Percentiles rank a stretch among this genome's conserved stretches.
phyloP scores from a whole-genome alignment of 176 grass and related monocot species.

The Neostapfia colusana region DNA sequence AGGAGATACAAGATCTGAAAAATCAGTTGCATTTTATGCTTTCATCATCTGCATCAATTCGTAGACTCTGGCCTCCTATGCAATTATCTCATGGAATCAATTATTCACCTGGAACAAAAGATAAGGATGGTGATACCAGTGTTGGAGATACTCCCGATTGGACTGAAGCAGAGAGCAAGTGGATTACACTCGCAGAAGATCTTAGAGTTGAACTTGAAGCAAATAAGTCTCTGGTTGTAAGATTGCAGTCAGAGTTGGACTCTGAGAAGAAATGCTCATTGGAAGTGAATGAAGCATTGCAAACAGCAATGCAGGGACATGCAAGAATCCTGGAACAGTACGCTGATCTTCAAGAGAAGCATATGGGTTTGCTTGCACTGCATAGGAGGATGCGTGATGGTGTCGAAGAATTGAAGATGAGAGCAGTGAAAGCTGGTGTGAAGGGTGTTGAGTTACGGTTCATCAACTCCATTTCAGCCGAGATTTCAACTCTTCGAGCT shows the following conservation, averaged over 20 bases:
- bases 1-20: conserved; percentile 90
- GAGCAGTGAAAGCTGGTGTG: conserved; percentile 74
- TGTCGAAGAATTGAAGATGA: conserved; percentile 77
- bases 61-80: conserved; percentile 41
- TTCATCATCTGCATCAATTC: conserved; percentile 53
- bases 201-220: conserved; percentile 82
- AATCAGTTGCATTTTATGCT: conserved; percentile 74
- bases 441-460: conserved; percentile 65
- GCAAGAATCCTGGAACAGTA: conserved; percentile 91
- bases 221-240: conserved; percentile 51
- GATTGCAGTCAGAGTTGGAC: conserved; percentile 63
- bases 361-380: conserved; percentile 70
- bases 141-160: conserved; percentile 42
- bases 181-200: conserved; percentile 80
- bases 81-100: conserved; percentile 37
- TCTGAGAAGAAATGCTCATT: conserved; percentile 81
- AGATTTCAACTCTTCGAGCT: conserved; percentile 65
- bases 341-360: conserved; percentile 95
- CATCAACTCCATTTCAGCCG: conserved; percentile 74
- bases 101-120: conserved; percentile 50
- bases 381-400: conserved; percentile 80
- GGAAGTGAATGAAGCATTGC: conserved; percentile 85
- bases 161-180: conserved; percentile 71
- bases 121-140: conserved; percentile 47
- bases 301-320: conserved; percentile 91